Conservation (phyloP, 192 early-diverging fungal genomes). For the Coemansia sp. region DNA sequence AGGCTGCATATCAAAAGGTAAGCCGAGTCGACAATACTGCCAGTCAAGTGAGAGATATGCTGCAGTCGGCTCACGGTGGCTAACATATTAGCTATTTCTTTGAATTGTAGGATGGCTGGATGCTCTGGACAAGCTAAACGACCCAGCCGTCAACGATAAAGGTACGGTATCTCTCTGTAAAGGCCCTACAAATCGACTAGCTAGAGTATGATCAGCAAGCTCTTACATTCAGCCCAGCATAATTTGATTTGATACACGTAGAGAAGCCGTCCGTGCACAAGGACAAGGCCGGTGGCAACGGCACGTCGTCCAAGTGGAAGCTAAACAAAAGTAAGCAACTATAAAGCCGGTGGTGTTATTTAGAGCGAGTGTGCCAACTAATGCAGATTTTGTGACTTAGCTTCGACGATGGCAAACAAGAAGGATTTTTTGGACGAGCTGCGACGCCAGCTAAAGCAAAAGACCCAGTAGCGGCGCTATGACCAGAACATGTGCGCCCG, state of each 20-base stretch:
- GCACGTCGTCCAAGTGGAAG: constrained; percentile 15
- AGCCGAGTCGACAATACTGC: neutral
- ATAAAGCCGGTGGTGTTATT: neutral
- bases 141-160: constrained; percentile 3
- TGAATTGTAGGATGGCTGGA: constrained; percentile 42
- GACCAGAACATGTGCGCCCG: neutral
- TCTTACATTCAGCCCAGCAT: neutral
- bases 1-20: constrained; percentile 32
- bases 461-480: neutral
- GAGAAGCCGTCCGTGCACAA: constrained; percentile 38
- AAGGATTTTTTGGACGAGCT: constrained; percentile 49
- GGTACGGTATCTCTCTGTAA: constrained; percentile 2
- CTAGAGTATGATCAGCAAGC: neutral
- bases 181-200: neutral
- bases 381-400: constrained; percentile 7
- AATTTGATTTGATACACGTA: constrained; percentile 6
- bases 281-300: neutral
- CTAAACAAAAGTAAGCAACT: constrained; percentile 27
- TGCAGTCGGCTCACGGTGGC: neutral
- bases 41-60: neutral
- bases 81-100: neutral
- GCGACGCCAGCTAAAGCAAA: constrained; percentile 32
- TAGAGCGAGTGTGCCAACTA: neutral
- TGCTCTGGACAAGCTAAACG: constrained; percentile 29
- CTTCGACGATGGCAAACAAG: constrained; percentile 50